Percentiles rank a stretch among this genome's conserved stretches.
Conservation (phyloP, 225 moss, liverwort and hornwort genomes). For the Marchantia polymorpha region DNA sequence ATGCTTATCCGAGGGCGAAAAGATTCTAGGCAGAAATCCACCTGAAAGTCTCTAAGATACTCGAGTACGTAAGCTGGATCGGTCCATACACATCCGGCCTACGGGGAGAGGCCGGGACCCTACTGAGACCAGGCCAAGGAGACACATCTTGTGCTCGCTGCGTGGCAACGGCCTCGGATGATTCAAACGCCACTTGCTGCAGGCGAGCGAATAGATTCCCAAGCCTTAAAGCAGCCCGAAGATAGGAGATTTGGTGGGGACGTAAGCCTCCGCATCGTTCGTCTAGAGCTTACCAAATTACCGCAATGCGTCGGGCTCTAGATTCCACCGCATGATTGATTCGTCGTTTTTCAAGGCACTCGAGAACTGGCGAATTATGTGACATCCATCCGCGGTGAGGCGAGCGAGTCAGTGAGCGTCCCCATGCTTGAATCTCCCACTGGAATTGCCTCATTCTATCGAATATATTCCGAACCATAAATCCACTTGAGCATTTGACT, state of each 20-base stretch:
- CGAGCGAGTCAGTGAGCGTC: not conserved
- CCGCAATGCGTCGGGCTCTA: not conserved
- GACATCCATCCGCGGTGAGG: not conserved
- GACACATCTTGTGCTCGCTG: not conserved
- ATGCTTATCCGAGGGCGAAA: not conserved
- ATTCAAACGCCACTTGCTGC: not conserved
- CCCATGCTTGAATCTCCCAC: not conserved
- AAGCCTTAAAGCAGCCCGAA: not conserved
- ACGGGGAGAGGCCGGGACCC: not conserved
- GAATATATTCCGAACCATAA: not conserved
- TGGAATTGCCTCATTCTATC: not conserved
- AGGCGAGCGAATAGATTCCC: not conserved
- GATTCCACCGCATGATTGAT: not conserved
- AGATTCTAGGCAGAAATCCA: not conserved
- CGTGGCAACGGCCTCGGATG: not conserved
- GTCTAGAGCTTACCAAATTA: not conserved
- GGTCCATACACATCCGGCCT: not conserved
- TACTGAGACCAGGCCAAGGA: not conserved
- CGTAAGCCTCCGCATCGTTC: not conserved
- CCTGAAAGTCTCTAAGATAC: not conserved
- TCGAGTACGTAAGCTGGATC: not conserved
- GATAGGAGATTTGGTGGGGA: not conserved
- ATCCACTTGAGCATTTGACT: constrained; percentile 4
- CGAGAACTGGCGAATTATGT: not conserved
- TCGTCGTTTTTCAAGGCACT: not conserved